Evolutionary conservation across 2,329 filamentous ascomycete genomes (phyloP).

Genomic region (Penicillium sp.): DNA sequence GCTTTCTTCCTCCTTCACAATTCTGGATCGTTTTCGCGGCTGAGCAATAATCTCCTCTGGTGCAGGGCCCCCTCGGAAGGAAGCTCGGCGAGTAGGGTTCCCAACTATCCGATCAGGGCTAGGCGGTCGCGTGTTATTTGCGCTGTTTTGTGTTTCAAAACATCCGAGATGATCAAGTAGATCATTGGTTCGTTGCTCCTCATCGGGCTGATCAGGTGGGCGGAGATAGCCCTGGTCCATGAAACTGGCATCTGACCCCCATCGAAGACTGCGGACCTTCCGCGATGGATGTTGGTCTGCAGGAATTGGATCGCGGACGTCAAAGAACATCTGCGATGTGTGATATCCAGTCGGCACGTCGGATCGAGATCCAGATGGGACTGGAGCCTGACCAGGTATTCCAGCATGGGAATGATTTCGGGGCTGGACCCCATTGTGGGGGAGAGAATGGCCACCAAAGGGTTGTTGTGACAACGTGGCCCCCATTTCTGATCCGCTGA

Average conservation of each 20-base stretch:
- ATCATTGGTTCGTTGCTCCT: conserved; percentile 58
- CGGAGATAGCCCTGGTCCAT: conserved; percentile 62
- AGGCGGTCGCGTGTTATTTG: conserved; percentile 59
- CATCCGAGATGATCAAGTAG: conserved; percentile 60
- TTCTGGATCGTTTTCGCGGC: conserved; percentile 35
- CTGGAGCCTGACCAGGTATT: conserved; percentile 14
- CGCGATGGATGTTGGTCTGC: conserved; percentile 40
- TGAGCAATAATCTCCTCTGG: conserved; percentile 26
- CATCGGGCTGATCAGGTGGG: conserved; percentile 57
- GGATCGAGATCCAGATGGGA: conserved; percentile 17
- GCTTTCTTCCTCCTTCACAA: conserved; percentile 42
- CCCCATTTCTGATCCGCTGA: conserved; percentile 31
- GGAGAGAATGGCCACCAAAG: conserved; percentile 25
- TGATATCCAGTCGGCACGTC: conserved; percentile 36
- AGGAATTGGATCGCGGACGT: conserved; percentile 35
- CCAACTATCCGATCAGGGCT: conserved; percentile 50
- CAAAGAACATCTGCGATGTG: conserved; percentile 41
- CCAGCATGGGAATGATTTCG: conserved; percentile 21
- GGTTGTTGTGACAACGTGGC: conserved; percentile 33
- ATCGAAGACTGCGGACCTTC: conserved; percentile 54
- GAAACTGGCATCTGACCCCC: conserved; percentile 71
- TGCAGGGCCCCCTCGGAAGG: conserved; percentile 6
- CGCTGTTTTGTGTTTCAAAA: conserved; percentile 59
- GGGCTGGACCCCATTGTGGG: conserved; percentile 21
- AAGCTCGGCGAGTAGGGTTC: conserved; percentile 5